Conservation (phyloP, 768 basidiomycete genomes). For the Cyathus striatus region DNA sequence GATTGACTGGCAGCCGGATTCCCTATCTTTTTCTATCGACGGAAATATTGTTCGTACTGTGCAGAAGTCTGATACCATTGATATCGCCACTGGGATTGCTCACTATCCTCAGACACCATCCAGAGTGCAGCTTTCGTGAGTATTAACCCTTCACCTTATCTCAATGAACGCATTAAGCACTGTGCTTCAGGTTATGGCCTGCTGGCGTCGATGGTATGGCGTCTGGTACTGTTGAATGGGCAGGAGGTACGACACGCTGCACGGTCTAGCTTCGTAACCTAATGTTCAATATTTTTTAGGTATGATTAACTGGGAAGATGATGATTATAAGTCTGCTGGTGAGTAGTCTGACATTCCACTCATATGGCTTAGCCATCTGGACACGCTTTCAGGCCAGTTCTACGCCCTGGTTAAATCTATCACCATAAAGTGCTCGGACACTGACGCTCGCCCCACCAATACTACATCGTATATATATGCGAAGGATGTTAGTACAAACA, state of each 20-base stretch:
- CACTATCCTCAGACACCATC: constrained; percentile 77
- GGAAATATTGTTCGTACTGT: constrained; percentile 67
- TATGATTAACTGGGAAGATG: constrained; percentile 76
- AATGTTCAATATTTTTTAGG: constrained; percentile 18
- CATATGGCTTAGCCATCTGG: not conserved
- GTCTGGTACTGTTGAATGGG: constrained; percentile 72
- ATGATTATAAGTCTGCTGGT: constrained; percentile 70
- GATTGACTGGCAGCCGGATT: constrained; percentile 78
- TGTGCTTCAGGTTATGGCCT: constrained; percentile 46
- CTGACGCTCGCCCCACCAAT: constrained; percentile 32
- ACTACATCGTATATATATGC: constrained; percentile 64
- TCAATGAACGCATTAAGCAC: not conserved
- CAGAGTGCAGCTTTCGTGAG: constrained; percentile 74
- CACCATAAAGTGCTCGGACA: constrained; percentile 58
- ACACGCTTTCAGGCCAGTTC: constrained; percentile 52
- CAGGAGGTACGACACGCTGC: constrained; percentile 42
- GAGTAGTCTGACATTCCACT: constrained; percentile 9
- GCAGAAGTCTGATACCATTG: constrained; percentile 51
- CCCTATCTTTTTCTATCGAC: constrained; percentile 65
- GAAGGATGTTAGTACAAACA: constrained; percentile 43
- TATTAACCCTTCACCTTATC: constrained; percentile 1
- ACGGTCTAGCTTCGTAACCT: not conserved
- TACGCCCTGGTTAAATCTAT: constrained; percentile 61
- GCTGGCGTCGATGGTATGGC: constrained; percentile 61
- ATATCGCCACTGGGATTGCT: constrained; percentile 43